phyloP scores from a whole-genome alignment of 148 eudicot genomes.

The Fagopyrum esculentum region DNA sequence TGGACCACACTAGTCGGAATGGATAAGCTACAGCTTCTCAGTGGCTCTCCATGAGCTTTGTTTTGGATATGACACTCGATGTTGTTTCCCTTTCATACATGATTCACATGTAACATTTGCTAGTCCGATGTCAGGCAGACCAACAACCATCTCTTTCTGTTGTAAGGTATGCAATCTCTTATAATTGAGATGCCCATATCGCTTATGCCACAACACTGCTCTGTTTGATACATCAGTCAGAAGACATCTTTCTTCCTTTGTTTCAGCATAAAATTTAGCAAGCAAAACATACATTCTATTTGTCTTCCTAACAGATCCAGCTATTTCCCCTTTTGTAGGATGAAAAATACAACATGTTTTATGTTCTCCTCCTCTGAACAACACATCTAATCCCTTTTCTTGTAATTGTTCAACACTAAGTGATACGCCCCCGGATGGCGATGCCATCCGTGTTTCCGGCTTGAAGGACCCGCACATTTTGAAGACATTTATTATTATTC shows the following conservation, averaged over 20 bases:
- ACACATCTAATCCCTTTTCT: not conserved
- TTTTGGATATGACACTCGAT: slow-evolving; percentile 9
- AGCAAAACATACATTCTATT: not conserved
- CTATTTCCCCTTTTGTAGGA: not conserved
- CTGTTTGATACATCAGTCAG: not conserved
- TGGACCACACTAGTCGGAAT: not conserved
- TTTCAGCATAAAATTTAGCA: not conserved
- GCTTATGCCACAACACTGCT: slow-evolving; percentile 11
- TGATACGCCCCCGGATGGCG: no score
- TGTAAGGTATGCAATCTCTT: not conserved
- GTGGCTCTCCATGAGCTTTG: not conserved
- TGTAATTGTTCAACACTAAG: no score
- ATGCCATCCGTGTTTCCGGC: no score
- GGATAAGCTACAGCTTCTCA: not conserved
- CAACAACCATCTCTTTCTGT: not conserved
- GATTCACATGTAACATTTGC: not conserved
- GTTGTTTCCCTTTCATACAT: slow-evolving; percentile 8
- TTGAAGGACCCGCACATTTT: no score
- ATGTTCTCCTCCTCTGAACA: not conserved
- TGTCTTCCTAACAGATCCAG: not conserved
- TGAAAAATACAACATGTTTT: no score
- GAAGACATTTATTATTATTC: no score
- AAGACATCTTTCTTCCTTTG: not conserved
- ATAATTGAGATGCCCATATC: slow-evolving; percentile 1
- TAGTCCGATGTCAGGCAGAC: not conserved